Base-by-base conservation (phyloP, 1,284 basidiomycete species). In the Malassezia caprae region DNA sequence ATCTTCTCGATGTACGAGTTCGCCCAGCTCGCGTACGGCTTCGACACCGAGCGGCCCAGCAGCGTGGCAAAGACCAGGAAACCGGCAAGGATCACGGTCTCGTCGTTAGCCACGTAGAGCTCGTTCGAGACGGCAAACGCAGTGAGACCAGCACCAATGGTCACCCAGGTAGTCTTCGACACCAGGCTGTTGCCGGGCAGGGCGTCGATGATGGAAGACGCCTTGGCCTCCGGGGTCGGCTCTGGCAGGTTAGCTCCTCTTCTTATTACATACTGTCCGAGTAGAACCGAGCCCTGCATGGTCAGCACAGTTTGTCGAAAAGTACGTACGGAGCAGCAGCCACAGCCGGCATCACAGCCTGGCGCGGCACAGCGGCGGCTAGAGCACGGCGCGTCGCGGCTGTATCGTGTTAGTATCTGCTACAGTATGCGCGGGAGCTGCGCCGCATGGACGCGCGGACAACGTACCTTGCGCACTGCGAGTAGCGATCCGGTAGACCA, bases 121-220 rank as follows among this genome's bases (percentile, higher is more conserved):
- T 98, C 93, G 76, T 90, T 87, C 35, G 90, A 94, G 78, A 96
- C 91, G 74, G 90, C 91, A 19, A 90, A 83, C 26, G 91, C 93
- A 59, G 86, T 80, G 59, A 90, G 80, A 75, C 89, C 90, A 35
- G 89, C 88, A 71, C 90, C 89, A 60, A 96, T 83, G 72, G 94
- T 81, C 72, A 91, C 85, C 61, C 87, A 84, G 62, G 90, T 89
- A 8, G 76, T 93, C 81, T 96, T 96, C 76, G 90, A 88, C 79
- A 93, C 81, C 77, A 96, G 81, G 35, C 87, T 87, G 63, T 87
- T 87, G 51, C 89, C 90, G 47, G 93, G 94, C 61, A 96, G 82
- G 75, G 84, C 83, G 79, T 94, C 85, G 74, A 98, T 84, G 72
- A 98, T 82, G 73, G 91, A 84, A 48, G 85, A 83, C 50, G 93